Evolutionary conservation across 139 green algal species (phyloP), one percentile per base, ranked within the genome.

Genomic region (Chlamydomonas incerta): DNA sequence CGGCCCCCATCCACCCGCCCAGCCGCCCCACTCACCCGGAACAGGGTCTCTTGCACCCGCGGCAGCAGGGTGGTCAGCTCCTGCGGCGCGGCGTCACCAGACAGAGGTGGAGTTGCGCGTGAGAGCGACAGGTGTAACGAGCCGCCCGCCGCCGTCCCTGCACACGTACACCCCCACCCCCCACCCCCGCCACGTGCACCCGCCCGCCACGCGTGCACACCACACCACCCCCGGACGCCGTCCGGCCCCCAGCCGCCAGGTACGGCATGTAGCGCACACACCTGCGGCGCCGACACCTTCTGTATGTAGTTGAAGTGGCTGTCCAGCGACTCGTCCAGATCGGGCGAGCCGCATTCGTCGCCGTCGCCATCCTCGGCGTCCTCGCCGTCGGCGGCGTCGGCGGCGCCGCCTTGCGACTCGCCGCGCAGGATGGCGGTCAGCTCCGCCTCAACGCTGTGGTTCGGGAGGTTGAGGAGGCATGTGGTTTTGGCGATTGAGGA

Each of bases 221-320:
- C n/a, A n/a, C n/a, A n/a, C n/a, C n/a, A n/a, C n/a, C n/a, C n/a
- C n/a, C n/a, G n/a, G n/a, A n/a, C n/a, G n/a, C n/a, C n/a, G n/a
- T n/a, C n/a, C n/a, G n/a, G n/a, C n/a, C n/a, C n/a, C n/a, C n/a
- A n/a, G n/a, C n/a, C n/a, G n/a, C n/a, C n/a, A n/a, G n/a, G n/a
- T n/a, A n/a, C n/a, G n/a, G n/a, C n/a, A n/a, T n/a, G n/a, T n/a
- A 50, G 21, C 6, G 24, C 20, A 4, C 72, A 0, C 52, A 83
- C 77, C 77, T 83, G 87, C 55, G 87, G 87, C n/a, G 87, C 62
- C 10, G 80, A 87, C 21, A 90, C 81, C 21, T 76, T 35, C 66
- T 90, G 87, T 4, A 90, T 90, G 81, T 81, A 90, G 8, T 58
- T 73, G 55, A 90, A 87, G 65, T 90, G 87, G 65, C 62, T 81